Evolutionary conservation across 2,329 filamentous ascomycete species (phyloP).

Genomic region (Mariannaea sp.): DNA sequence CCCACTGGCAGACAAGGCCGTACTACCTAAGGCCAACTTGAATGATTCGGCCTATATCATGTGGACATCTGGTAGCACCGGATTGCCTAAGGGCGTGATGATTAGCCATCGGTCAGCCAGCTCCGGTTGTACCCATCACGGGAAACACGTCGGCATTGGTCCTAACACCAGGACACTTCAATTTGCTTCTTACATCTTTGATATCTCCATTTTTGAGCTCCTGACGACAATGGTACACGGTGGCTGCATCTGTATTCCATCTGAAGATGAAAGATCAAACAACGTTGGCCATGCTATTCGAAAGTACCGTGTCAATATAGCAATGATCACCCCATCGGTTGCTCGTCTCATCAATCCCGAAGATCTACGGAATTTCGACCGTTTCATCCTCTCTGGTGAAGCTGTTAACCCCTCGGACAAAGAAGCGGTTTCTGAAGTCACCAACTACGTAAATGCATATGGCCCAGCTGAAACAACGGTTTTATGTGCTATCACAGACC

Average conservation of each 20-base stretch:
- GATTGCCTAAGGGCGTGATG: not conserved
- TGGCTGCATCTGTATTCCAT: conserved; percentile 14
- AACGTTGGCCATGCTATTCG: not conserved
- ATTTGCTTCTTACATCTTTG: conserved; percentile 3
- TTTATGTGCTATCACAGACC: not conserved
- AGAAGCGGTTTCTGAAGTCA: not conserved
- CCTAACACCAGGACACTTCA: conserved; percentile 13
- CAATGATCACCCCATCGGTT: conserved; percentile 7
- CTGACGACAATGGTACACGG: conserved; percentile 1
- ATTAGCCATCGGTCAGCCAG: not conserved
- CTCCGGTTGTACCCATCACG: conserved; percentile 5
- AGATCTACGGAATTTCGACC: conserved; percentile 2
- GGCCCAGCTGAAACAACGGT: not conserved
- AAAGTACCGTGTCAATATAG: conserved; percentile 1
- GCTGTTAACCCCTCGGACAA: not conserved
- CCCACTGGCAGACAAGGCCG: not conserved
- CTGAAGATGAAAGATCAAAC: conserved; percentile 7
- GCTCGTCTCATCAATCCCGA: conserved; percentile 1
- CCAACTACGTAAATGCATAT: conserved; percentile 9
- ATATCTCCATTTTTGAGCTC: not conserved
- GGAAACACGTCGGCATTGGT: conserved; percentile 4
- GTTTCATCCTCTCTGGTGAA: conserved; percentile 7
- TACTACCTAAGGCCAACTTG: not conserved
- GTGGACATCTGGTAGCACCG: conserved; percentile 2
- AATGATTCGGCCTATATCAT: conserved; percentile 10